These are phyloP conservation scores for Exophiala sideris DNA, from an alignment of 2,329 filamentous ascomycete species.

Conservation along the genomic window DNA sequence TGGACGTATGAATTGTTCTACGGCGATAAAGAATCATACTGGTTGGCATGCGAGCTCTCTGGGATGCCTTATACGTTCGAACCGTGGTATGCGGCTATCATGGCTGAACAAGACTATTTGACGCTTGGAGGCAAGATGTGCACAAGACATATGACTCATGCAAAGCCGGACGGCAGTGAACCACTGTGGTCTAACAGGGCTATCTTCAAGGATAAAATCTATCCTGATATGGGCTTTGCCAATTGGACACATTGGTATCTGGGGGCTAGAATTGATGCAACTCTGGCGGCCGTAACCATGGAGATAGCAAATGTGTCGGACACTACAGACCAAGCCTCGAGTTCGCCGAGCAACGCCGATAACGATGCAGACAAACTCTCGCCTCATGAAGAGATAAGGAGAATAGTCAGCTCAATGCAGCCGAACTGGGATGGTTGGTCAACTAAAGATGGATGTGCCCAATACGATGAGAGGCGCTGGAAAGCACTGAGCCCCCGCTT, in stretches of 20 bases:
- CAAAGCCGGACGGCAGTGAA: neutral
- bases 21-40: too few species aligned
- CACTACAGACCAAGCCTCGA: neutral
- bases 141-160: neutral
- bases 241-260: constrained; percentile 9
- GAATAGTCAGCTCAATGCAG: neutral
- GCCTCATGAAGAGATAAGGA: neutral
- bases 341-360: neutral
- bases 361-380: neutral
- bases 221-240: constrained; percentile 2
- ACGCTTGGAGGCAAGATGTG: too few species aligned
- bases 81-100: too few species aligned
- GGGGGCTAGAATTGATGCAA: neutral
- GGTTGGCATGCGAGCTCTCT: too few species aligned
- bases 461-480: constrained; percentile 1
- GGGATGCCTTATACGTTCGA: too few species aligned
- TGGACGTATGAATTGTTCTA: too few species aligned
- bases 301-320: neutral
- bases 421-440: neutral
- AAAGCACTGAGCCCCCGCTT: neutral
- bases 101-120: too few species aligned
- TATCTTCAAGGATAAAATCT: constrained; percentile 3
- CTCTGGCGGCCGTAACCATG: neutral
- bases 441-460: neutral
- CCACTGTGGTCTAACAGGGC: constrained; percentile 12